Base-by-base conservation (phyloP, 805 yeast species). In the Ogataea chonburiensis region DNA sequence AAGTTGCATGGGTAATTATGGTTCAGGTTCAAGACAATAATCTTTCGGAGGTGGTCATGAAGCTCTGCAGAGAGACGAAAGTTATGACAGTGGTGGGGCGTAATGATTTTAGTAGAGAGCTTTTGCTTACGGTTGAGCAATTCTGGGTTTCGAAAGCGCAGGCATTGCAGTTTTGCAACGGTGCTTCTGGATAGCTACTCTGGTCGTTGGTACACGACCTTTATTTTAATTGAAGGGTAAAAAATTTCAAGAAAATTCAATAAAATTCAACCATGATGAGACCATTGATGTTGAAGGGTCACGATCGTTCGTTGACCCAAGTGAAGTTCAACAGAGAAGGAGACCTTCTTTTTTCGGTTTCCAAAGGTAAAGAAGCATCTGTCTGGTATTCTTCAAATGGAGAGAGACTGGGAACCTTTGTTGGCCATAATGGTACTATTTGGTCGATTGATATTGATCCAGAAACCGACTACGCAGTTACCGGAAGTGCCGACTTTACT, bases 271-370 rank as follows among this genome's bases (percentile, higher is more conserved):
- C 40, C 48, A 58, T 48, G 48, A 77, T 79, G 83, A 77, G 83
- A 73, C 84, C 85, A 41, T 63, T 79, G 50, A 57, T 79, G 71
- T 69, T 83, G 55, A 84, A 85, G 74, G 98, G 98, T 43, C 98
- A 93, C 68, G 96, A 86, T 70, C 95, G 98, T 77, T 87, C 98
- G 49, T 70, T 93, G 53, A 89, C 98, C 31, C 98, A 93, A 72
- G 89, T 93, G 53, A 91, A 86, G 61, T 93, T 81, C 70, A 93
- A 93, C 75, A 74, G 79, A 45, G 98, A 94, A 57, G 99, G 99
- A 29, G 99, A 93, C 63, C 66, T 93, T 50, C 74, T 93, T 39
- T 82, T 93, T 60, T 81, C 98, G 8, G 89, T 86, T 25, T 87
- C 96, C 47, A 88, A 93, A 64, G 98, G 93, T 73, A 74, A 75